Conservation (phyloP, 805 yeast species). For the Saccharomycopsis fibuligera region DNA sequence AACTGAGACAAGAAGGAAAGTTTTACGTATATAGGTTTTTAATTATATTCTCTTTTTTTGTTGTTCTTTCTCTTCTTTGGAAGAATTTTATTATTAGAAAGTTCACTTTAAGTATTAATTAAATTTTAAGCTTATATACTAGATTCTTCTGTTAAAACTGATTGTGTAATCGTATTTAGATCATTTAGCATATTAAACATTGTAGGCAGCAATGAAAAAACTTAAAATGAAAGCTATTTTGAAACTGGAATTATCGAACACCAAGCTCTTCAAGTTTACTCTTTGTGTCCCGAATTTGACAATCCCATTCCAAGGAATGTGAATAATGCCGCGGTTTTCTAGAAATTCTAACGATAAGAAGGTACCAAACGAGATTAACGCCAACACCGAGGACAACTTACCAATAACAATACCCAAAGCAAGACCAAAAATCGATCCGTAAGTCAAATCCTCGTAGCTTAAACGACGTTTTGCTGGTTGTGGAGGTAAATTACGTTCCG, state of each 20-base stretch:
- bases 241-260: constrained; percentile 56
- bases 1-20: no score
- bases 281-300: constrained; percentile 32
- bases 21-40: no score
- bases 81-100: no score
- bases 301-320: constrained; percentile 35
- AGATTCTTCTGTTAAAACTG: no score
- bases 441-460: constrained; percentile 50
- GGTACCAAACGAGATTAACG: constrained; percentile 42
- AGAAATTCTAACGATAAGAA: constrained; percentile 42
- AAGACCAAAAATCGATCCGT: constrained; percentile 56
- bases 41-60: not conserved
- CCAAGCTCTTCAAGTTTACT: constrained; percentile 43
- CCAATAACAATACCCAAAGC: constrained; percentile 53
- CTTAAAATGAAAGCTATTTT: constrained; percentile 48
- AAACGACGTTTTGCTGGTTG: constrained; percentile 33
- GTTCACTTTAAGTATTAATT: no score
- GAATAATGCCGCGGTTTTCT: constrained; percentile 47
- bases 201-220: constrained; percentile 56
- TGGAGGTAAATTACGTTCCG: not conserved
- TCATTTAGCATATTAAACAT: constrained; percentile 30
- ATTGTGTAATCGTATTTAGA: no score
- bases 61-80: not conserved
- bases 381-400: constrained; percentile 48
- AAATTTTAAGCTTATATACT: no score